Evolutionary conservation across 306 rosid genomes (phyloP).

Genomic region (Citrullus colocynthis): DNA sequence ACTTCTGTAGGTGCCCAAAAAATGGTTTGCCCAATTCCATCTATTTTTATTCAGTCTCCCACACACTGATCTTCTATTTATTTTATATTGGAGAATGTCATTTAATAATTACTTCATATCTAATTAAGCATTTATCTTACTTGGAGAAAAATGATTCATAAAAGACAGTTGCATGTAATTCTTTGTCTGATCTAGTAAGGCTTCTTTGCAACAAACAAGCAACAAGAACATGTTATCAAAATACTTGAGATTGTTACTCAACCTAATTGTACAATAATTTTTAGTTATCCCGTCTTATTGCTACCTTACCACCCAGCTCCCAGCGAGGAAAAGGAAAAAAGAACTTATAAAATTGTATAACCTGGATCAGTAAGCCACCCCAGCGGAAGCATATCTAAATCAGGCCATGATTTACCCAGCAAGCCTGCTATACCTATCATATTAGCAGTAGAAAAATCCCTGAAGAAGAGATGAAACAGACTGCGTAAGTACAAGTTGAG

Average conservation of each 20-base stretch:
- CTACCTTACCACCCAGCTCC: not conserved
- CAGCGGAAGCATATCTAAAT: constrained; percentile 94
- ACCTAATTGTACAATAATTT: not conserved
- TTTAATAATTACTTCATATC: not conserved
- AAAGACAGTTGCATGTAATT: not conserved
- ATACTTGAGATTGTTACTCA: not conserved
- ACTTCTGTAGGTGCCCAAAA: not conserved
- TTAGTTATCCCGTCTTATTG: not conserved
- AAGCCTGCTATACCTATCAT: constrained; percentile 71
- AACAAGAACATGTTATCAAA: not conserved
- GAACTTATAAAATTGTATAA: constrained; percentile 10
- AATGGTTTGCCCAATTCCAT: not conserved
- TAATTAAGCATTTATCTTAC: not conserved
- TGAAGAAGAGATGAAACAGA: constrained; percentile 21
- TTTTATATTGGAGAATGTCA: not conserved
- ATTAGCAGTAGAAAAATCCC: constrained; percentile 60
- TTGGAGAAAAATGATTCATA: not conserved
- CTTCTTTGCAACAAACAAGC: not conserved
- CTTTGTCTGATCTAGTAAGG: not conserved
- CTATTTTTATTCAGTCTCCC: not conserved
- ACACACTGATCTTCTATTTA: not conserved
- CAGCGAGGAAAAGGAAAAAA: not conserved
- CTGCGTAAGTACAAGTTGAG: not conserved
- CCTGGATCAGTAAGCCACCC: constrained; percentile 90
- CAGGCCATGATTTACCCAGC: constrained; percentile 94